Evolutionary conservation across 192 early-diverging fungal genomes (phyloP).

Genomic region (Coemansia sp.): DNA sequence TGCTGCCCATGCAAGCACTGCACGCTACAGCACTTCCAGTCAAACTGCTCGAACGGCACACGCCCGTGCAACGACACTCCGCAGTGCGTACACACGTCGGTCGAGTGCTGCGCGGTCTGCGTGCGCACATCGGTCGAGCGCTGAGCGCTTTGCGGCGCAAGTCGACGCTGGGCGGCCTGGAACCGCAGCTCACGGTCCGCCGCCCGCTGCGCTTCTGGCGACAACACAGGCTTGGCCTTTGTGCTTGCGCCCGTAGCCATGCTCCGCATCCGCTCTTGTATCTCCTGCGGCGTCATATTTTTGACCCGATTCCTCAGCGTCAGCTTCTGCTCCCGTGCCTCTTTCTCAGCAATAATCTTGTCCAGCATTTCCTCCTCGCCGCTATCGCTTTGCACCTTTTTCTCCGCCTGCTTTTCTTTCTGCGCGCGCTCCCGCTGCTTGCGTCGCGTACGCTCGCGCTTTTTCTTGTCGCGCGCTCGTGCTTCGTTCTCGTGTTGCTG

Average conservation of each 20-base stretch:
- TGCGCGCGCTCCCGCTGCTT: conserved; percentile 8
- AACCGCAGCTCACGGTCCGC: conserved; percentile 36
- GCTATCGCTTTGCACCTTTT: background rate
- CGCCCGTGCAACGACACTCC: conserved; percentile 56
- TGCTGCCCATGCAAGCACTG: conserved; percentile 45
- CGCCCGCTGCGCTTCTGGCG: conserved; percentile 22
- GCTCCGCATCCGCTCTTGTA: conserved; percentile 19
- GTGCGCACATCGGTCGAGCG: conserved; percentile 15
- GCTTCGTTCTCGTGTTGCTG: conserved; percentile 21
- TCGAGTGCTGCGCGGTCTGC: conserved; percentile 4
- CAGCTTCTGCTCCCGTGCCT: background rate
- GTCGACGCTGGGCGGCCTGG: conserved; percentile 29
- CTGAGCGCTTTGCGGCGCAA: conserved; percentile 1
- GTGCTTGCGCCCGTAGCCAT: conserved; percentile 10
- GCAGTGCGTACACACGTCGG: conserved; percentile 51
- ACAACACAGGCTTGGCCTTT: background rate
- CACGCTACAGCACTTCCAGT: conserved; percentile 61
- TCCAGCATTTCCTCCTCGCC: conserved; percentile 20
- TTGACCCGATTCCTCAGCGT: background rate
- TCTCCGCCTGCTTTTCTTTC: conserved; percentile 1
- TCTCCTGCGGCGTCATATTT: conserved; percentile 14
- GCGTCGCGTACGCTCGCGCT: conserved; percentile 9
- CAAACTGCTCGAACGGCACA: conserved; percentile 73
- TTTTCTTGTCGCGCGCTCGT: conserved; percentile 16
- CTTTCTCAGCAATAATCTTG: conserved; percentile 2